Base-by-base conservation (phyloP, 1,139 yeast species). In the Pichia norvegensis region DNA sequence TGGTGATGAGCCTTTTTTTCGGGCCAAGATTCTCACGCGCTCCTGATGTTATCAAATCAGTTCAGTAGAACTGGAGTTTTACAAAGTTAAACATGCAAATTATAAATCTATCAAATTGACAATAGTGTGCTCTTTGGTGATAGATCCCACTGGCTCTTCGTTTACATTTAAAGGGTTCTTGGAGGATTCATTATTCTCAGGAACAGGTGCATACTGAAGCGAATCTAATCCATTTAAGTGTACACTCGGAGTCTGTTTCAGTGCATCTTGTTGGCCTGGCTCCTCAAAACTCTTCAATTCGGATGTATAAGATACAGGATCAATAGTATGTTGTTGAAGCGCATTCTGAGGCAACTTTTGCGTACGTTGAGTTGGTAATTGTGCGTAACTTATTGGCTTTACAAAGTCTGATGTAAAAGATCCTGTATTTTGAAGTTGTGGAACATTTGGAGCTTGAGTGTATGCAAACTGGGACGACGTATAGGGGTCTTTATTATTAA, bases 21-120 rank as follows among this genome's bases (percentile, higher is more conserved):
- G n/a, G n/a, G n/a, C n/a, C n/a, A n/a, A n/a, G n/a, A n/a, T n/a
- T n/a, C 27, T 10, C 27, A 7, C 27, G 27, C 9, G 27, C 27
- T 25, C 11, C 13, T 25, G 17, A 31, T 5, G 4, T 31, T 17
- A 17, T n/a, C n/a, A n/a, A n/a, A n/a, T n/a, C n/a, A n/a, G n/a
- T n/a, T n/a, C n/a, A n/a, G n/a, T n/a, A n/a, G n/a, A n/a, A n/a
- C n/a, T n/a, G n/a, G n/a, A n/a, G n/a, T n/a, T n/a, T n/a, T 31
- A 31, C 35, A 31, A 9, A 11, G 10, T 11, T 31, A 16, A 31
- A 7, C 11, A 14, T 31, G 4, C n/a, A 10, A 38, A 2, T 37
- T 44, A 47, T 13, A 47, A 38, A 31, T 47, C 50, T 19, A 47
- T 47, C 2, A 47, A 43, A 20, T 47, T 47, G 7, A 36, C 45